Percentiles rank a stretch among this genome's conserved stretches.
phyloP scores from a whole-genome alignment of 2,329 filamentous ascomycete species.

The Orbilia javanica region DNA sequence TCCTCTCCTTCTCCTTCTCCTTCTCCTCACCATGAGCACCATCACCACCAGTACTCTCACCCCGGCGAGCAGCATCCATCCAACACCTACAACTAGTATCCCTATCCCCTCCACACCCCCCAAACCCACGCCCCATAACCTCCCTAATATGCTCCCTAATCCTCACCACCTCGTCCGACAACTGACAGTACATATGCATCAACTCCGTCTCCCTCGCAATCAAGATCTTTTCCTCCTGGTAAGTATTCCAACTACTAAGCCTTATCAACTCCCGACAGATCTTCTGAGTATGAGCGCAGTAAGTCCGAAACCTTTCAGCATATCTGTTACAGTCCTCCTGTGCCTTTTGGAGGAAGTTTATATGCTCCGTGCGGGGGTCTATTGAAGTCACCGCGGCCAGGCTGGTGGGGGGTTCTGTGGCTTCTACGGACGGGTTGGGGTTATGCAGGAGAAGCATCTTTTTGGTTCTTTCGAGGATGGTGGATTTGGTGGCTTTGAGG shows the following conservation, averaged over 20 bases:
- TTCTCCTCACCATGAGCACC: background rate
- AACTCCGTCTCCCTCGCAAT: background rate
- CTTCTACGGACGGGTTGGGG: too few species aligned
- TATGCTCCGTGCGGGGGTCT: too few species aligned
- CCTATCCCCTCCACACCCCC: background rate
- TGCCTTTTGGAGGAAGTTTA: background rate
- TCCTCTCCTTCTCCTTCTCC: background rate
- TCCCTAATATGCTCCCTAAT: conserved; percentile 5
- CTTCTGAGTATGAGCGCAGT: background rate
- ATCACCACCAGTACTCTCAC: too few species aligned
- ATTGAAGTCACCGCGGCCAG: too few species aligned
- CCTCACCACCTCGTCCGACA: conserved; percentile 5
- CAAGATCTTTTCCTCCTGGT: background rate
- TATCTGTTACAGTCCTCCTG: conserved; percentile 11
- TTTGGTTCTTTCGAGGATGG: background rate
- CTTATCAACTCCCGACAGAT: background rate
- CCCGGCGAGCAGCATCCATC: background rate
- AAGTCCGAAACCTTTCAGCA: conserved; percentile 3
- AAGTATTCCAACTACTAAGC: background rate
- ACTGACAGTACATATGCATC: conserved; percentile 11
- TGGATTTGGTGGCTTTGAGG: too few species aligned
- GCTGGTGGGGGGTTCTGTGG: too few species aligned
- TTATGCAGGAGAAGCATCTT: background rate
- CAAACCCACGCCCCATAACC: background rate
- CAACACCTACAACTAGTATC: conserved; percentile 4